Conservation (phyloP, 352 stramenopile genomes). For the Globisporangium uncinulatum region DNA sequence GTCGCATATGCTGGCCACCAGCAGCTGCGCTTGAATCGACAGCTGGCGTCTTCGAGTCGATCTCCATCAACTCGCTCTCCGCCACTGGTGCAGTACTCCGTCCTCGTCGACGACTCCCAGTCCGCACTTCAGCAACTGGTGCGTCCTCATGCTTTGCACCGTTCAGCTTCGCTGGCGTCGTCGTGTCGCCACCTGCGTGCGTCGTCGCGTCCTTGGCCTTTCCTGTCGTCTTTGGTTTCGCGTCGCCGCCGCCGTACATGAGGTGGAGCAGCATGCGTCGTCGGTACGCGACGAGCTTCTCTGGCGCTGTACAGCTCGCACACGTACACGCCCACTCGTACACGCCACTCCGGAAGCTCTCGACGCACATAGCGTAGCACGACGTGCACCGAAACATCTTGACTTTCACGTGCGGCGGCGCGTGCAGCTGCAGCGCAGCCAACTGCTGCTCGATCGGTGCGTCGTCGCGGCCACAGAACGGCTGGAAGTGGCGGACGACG, state of each 20-base stretch:
- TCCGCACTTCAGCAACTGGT: neutral
- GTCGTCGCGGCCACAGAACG: slow-evolving; percentile 15
- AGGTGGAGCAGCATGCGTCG: slow-evolving; percentile 37
- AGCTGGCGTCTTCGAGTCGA: slow-evolving; percentile 1
- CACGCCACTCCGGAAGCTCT: slow-evolving; percentile 30
- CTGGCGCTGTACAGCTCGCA: slow-evolving; percentile 27
- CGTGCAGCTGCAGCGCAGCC: slow-evolving; percentile 19
- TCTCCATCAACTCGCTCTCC: slow-evolving; percentile 4
- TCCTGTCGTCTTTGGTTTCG: slow-evolving; percentile 1
- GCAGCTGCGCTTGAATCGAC: too few relatives aligned
- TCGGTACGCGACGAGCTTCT: slow-evolving; percentile 28
- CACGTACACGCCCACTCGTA: slow-evolving; percentile 36
- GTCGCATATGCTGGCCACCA: too few relatives aligned
- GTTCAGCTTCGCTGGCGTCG: neutral
- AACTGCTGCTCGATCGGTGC: slow-evolving; percentile 31
- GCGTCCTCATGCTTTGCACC: too few relatives aligned
- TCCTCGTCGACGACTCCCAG: slow-evolving; percentile 2
- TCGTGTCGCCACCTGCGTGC: neutral
- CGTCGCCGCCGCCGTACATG: slow-evolving; percentile 27
- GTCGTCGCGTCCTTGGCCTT: slow-evolving; percentile 2
- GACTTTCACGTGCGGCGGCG: slow-evolving; percentile 15
- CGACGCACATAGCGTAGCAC: slow-evolving; percentile 36
- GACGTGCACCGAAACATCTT: slow-evolving; percentile 40
- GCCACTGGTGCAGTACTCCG: neutral
- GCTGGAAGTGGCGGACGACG: slow-evolving; percentile 28